These are phyloP conservation scores for Sextonia rubra DNA, from an alignment of 164 flowering plant genomes.

Conservation along the genomic window DNA sequence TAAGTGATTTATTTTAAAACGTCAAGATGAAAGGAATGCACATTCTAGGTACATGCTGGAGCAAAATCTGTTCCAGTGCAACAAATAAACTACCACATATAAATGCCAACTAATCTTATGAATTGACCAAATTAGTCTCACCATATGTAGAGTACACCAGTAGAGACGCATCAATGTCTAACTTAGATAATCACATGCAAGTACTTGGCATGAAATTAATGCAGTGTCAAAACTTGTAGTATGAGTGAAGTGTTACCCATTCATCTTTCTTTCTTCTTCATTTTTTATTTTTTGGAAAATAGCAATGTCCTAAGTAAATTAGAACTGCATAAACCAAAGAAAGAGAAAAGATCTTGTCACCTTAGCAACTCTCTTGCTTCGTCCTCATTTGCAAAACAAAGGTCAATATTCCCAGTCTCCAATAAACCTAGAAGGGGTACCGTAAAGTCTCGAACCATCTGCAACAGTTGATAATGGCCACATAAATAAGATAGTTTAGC, in stretches of 20 bases:
- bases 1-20: no score
- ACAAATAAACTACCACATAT: no score
- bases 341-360: slow-evolving; percentile 22
- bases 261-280: background rate
- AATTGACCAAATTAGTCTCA: no score
- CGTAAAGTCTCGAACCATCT: slow-evolving; percentile 90
- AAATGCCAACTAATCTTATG: no score
- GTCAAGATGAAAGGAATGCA: no score
- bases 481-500: background rate
- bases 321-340: slow-evolving; percentile 4
- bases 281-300: no score
- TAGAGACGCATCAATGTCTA: no score
- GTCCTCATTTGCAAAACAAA: slow-evolving; percentile 98
- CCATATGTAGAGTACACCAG: no score
- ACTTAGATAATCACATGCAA: no score
- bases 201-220: background rate
- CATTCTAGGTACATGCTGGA: no score
- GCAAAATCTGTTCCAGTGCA: no score
- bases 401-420: slow-evolving; percentile 77
- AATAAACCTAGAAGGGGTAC: slow-evolving; percentile 57
- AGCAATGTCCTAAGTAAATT: background rate
- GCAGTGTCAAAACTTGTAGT: background rate
- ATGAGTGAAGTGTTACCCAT: background rate
- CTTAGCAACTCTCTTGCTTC: slow-evolving; percentile 87
- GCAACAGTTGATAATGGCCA: slow-evolving; percentile 11